Evolutionary conservation across 768 basidiomycete species (phyloP), one percentile per base, ranked within the genome.

Genomic region (Tephrocybe sp.): DNA sequence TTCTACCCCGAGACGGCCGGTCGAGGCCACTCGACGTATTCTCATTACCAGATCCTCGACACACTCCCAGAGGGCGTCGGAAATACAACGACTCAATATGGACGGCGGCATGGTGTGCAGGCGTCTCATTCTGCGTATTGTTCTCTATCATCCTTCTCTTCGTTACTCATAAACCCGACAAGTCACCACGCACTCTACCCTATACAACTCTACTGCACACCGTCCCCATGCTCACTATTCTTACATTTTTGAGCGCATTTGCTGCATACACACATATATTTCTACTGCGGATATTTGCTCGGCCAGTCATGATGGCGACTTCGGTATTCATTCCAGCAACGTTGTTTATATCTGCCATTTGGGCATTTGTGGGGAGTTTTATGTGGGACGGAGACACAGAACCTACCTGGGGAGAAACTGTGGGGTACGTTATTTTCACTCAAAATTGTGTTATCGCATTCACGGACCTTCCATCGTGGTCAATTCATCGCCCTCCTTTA

Each of bases 281-380:
- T 54, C 75, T 94, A 34, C 69, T 95, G 42, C 82, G 84, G 50
- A 75, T 90, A 51, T 92, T 93, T 57, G 87, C 91, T 49, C 81
- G 84, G 49, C 92, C 93, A 15, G 87, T 91, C 42, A 83, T 95
- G 73, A 68, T 91, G 30, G 77, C 76, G 19, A 91, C 88, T 0
- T 83, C 84, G 15, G 72, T 92, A 22, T 86, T 87, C 59, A 81
- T 89, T 41, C 89, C 91, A 33, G 77, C 78, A 22, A 83, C 84
- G 0, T 70, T 92, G 52, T 76, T 88, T 59, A 72, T 89, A 42
- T 89, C 86, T 34, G 80, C 88, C 6, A 56, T 90, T 21, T 90
- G 89, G 81, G 88, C 89, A 1, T 91, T 92, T 64, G 72, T 84
- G 12, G 89, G 88, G 24, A 88, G 86, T 61, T 91, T 91, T 56